Evolutionary conservation across 345 rosid genomes (phyloP), one percentile per base, ranked within the genome.

Genomic region (Corchorus olitorius): DNA sequence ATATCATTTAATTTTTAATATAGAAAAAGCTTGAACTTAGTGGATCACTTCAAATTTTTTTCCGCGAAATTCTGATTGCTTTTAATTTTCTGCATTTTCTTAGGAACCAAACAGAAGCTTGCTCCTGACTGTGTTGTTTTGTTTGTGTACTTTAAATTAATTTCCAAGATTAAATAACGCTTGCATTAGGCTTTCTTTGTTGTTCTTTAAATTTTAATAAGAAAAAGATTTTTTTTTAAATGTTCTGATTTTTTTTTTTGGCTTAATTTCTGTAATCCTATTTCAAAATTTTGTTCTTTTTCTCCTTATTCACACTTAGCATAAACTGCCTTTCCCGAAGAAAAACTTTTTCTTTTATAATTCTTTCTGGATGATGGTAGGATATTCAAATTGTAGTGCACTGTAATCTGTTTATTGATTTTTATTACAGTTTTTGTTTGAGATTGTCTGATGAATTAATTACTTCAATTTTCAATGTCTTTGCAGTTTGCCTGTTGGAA

Each of bases 51-150:
- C 12, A 20, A 63, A 19, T 20, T 14, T 20, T 16, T 46, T 69
- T 50, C 58, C 33, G 20, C 43, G 34, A 13, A 37, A 6, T 74
- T 70, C 17, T 70, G 81, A 52, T 78, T 78, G 20, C 63, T 37
- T 68, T 37, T 62, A 2, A 69, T 68, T 73, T 45, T 7, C 61
- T 73, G 79, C 82, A 77, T 77, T 78, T 84, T 81, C 76, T 72
- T 68, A 65, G 77, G 54, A 54, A 76, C 76, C 80, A 76, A 81
- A 75, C 82, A 60, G 79, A 27, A 83, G 82, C 76, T 33, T 79
- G 66, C 62, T 34, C 49, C 3, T 72, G 78, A 68, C 53, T 76
- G 19, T 72, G 50, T 46, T 72, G 53, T 70, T 53, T 39, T 54
- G 63, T 71, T 71, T 72, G 16, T 72, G 39, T 37, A 72, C 75